Base-by-base conservation (phyloP, 352 stramenopile genomes). In the Globisporangium middletonii region DNA sequence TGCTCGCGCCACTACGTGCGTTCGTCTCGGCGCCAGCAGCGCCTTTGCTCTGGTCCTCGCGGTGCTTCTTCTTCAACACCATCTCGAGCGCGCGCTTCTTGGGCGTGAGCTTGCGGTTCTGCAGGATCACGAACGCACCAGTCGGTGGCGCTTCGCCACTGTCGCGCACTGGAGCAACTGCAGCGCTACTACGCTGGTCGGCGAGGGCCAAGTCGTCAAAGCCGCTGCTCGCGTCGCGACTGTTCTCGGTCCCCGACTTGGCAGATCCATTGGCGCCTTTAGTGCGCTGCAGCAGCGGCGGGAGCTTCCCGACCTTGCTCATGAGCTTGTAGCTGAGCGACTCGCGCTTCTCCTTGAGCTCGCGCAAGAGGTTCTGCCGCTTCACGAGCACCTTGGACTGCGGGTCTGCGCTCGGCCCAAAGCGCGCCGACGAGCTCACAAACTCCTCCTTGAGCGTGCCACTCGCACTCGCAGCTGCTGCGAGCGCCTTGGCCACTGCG, bases 271-370 rank as follows among this genome's bases (percentile, higher is more conserved):
- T 35, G 8, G 33, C n/a, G 9, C 33, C 33, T 38, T 51, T 60
- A 11, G 57, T 55, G 19, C 73, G 76, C 45, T 76, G 72, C 19
- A 75, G 48, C 6, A 89, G 27, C 7, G 77, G 69, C 4, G 77
- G 77, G 33, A 86, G 55, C 23, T 62, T 71, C 1, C 67, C 65
- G 12, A 92, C 68, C 30, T 88, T 88, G 30, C 74, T 76, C 72
- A 89, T 61, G 11, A 92, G 61, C 53, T 83, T 81, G 65, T 88
- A 79, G 4, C 77, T 77, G 1, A 92, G 75, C 12, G 79, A 84
- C 19, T 87, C 78, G n/a, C 79, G 82, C 48, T 84, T 82, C 27
- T 89, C 76, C 48, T 74, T 75, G 28, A 92, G 60, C 56, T 92
- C 82, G 2, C 79, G 77, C 47, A 92, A 55, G 45, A 89, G 18